These are phyloP conservation scores for Forsythia suspensa DNA, from an alignment of 257 asterid genomes.

Conservation along the genomic window DNA sequence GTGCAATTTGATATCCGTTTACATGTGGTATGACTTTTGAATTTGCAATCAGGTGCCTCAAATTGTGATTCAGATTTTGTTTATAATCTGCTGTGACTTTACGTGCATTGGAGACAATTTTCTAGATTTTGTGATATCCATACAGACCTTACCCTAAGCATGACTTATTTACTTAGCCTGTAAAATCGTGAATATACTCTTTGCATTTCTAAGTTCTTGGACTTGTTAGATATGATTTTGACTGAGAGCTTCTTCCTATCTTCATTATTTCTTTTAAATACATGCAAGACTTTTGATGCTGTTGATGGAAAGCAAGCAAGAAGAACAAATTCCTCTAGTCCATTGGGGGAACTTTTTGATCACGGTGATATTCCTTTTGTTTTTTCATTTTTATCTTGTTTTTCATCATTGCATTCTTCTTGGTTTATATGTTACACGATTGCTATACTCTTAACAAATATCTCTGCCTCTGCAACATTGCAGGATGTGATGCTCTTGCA, in stretches of 20 bases:
- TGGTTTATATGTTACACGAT: slow-evolving; percentile 10
- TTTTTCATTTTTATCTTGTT: slow-evolving; percentile 9
- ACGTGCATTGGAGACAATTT: not conserved
- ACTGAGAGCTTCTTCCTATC: not conserved
- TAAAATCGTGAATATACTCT: not conserved
- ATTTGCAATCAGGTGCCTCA: not conserved
- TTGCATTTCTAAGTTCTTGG: not conserved
- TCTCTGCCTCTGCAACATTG: slow-evolving; percentile 27
- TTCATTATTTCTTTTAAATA: slow-evolving; percentile 14
- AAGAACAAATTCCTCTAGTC: slow-evolving; percentile 92
- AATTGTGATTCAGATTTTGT: not conserved
- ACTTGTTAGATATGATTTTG: not conserved
- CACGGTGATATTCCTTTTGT: slow-evolving; percentile 53
- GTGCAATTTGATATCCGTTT: not conserved
- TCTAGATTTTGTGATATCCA: not conserved
- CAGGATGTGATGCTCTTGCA: slow-evolving; percentile 98
- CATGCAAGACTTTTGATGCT: slow-evolving; percentile 84
- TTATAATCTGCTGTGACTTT: not conserved
- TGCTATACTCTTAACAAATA: slow-evolving; percentile 21
- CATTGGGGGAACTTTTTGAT: slow-evolving; percentile 93
- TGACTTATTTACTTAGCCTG: not conserved
- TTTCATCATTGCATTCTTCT: slow-evolving; percentile 14
- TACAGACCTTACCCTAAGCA: not conserved
- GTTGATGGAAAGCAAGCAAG: slow-evolving; percentile 99
- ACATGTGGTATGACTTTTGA: not conserved